Conservation (phyloP, 345 rosid genomes). For the Pistacia integerrima region DNA sequence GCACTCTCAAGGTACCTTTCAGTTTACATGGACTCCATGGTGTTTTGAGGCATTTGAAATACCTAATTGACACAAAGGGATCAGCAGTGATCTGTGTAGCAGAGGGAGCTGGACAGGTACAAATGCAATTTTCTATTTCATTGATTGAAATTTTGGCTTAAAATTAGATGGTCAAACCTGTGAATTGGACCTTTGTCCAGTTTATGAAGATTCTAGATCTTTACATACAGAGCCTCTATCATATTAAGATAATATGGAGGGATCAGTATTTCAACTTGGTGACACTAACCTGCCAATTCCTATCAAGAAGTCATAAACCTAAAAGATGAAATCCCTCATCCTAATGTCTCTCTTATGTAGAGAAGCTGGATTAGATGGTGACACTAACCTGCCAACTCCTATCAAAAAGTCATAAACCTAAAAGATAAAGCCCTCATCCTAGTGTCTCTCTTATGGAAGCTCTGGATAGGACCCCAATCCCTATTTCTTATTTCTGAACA, state of each 20-base stretch:
- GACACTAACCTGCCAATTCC: neutral
- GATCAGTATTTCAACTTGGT: neutral
- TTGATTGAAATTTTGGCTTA: neutral
- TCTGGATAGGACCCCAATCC: neutral
- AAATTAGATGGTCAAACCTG: constrained; percentile 4
- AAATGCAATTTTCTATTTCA: constrained; percentile 6
- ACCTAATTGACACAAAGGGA: constrained; percentile 91
- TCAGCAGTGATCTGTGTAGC: constrained; percentile 97
- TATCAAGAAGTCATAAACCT: neutral
- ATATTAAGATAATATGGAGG: neutral
- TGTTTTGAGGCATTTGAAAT: constrained; percentile 81
- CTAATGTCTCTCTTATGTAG: neutral
- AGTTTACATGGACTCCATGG: constrained; percentile 90
- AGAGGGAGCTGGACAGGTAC: constrained; percentile 99
- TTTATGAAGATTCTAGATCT: neutral
- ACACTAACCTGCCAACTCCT: neutral
- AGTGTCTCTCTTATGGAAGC: neutral
- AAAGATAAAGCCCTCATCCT: neutral
- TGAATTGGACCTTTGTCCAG: neutral
- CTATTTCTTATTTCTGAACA: neutral
- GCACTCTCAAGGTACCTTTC: constrained; percentile 68
- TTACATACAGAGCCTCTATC: neutral
- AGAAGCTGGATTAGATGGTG: neutral
- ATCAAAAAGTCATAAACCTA: neutral
- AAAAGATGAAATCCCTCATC: neutral